A percentile compares a stretch with the other conserved stretches of the same genome.
These are phyloP conservation scores for Ramaria rubella DNA, from an alignment of 768 basidiomycete genomes.

Conservation along the genomic window DNA sequence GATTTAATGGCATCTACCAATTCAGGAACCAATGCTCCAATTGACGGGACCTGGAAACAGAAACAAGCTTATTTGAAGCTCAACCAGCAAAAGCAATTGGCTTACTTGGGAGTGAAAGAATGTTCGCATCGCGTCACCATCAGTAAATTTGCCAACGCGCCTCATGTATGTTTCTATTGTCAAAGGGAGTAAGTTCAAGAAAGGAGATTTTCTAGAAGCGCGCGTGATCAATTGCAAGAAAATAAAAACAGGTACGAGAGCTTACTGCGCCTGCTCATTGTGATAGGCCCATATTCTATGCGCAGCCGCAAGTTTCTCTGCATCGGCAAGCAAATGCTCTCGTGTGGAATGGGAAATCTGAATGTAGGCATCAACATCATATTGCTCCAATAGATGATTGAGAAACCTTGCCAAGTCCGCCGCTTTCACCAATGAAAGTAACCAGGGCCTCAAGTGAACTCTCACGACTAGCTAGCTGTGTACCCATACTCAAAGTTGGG, in stretches of 20 bases:
- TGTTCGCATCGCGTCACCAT: conserved; percentile 72
- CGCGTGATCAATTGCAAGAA: background rate
- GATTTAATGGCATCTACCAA: conserved; percentile 43
- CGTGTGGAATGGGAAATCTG: conserved; percentile 80
- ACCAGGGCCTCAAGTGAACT: conserved; percentile 81
- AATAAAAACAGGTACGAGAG: background rate
- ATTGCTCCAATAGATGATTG: background rate
- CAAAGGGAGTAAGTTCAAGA: background rate
- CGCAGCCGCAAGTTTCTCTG: conserved; percentile 79
- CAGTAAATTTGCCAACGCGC: conserved; percentile 43
- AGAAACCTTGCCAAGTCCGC: conserved; percentile 63
- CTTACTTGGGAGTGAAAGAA: conserved; percentile 67
- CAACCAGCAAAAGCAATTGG: background rate
- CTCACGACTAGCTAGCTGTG: conserved; percentile 69
- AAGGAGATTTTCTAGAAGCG: background rate
- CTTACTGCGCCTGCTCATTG: conserved; percentile 37
- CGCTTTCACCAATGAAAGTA: conserved; percentile 83
- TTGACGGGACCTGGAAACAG: conserved; percentile 40
- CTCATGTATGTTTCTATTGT: conserved; percentile 47
- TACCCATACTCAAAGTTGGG: conserved; percentile 71
- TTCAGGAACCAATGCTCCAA: conserved; percentile 62
- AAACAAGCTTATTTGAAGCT: background rate
- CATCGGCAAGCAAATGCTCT: conserved; percentile 69
- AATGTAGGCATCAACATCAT: background rate
- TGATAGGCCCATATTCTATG: conserved; percentile 76